Conservation (phyloP, 495 filamentous ascomycete species). For the Saxispiralis lemnorum region DNA sequence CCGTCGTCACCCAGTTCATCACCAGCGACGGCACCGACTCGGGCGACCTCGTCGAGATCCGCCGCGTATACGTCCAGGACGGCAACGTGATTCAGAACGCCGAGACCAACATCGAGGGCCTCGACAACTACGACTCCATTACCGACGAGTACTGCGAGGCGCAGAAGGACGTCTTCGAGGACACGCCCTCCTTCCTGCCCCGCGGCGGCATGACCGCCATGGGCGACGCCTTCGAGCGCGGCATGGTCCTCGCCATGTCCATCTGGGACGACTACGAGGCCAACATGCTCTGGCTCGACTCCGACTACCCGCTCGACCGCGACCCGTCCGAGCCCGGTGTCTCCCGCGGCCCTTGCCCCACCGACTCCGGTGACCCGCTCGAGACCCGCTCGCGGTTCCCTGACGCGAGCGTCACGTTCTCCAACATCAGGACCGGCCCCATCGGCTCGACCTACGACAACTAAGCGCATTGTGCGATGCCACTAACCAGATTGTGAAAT, state of each 20-base stretch:
- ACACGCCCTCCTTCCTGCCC: slow-evolving; percentile 36
- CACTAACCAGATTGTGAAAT: too few relatives aligned
- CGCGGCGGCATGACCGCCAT: slow-evolving; percentile 45
- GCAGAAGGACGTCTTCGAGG: slow-evolving; percentile 45
- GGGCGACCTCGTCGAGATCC: slow-evolving; percentile 39
- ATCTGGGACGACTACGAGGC: slow-evolving; percentile 61
- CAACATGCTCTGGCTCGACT: slow-evolving; percentile 79
- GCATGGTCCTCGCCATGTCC: slow-evolving; percentile 63
- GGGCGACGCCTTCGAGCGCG: slow-evolving; percentile 34
- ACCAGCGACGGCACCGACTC: slow-evolving; percentile 28
- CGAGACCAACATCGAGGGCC: slow-evolving; percentile 32
- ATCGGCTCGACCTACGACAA: slow-evolving; percentile 16
- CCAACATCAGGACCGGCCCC: slow-evolving; percentile 18
- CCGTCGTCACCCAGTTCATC: slow-evolving; percentile 50
- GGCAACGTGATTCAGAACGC: slow-evolving; percentile 44
- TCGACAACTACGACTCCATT: slow-evolving; percentile 39
- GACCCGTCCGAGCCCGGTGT: slow-evolving; percentile 42
- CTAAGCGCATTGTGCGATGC: neutral
- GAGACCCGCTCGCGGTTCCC: slow-evolving; percentile 13
- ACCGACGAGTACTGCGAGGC: slow-evolving; percentile 41
- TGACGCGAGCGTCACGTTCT: slow-evolving; percentile 16
- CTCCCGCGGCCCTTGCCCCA: slow-evolving; percentile 50
- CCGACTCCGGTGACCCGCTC: slow-evolving; percentile 27
- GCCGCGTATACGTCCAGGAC: slow-evolving; percentile 43
- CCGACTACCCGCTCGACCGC: slow-evolving; percentile 45